These are phyloP conservation scores for Aureobasidium sp. DNA, from an alignment of 2,329 filamentous ascomycete species.

Conservation along the genomic window DNA sequence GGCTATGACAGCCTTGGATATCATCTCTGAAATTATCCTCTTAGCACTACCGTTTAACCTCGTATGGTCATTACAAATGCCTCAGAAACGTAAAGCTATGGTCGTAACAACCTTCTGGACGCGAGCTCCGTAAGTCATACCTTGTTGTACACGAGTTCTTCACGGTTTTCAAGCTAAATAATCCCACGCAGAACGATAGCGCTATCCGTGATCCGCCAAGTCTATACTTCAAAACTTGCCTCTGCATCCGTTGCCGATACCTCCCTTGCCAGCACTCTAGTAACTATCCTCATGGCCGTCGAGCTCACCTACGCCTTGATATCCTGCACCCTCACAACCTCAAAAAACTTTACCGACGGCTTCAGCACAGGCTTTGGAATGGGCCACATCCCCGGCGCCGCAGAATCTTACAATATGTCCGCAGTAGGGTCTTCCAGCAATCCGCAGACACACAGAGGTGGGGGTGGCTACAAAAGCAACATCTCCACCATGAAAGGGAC, in stretches of 20 bases:
- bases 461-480: neutral
- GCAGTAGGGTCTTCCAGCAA: neutral
- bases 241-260: slow-evolving; percentile 21
- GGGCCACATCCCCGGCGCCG: slow-evolving; percentile 22
- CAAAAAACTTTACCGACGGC: slow-evolving; percentile 33
- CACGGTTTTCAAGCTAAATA: neutral
- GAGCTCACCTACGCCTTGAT: slow-evolving; percentile 34
- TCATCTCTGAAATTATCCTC: slow-evolving; percentile 27
- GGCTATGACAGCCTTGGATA: slow-evolving; percentile 31
- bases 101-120: slow-evolving; percentile 31
- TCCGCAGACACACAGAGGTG: neutral
- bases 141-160: too few species aligned
- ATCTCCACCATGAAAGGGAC: neutral
- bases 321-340: slow-evolving; percentile 32
- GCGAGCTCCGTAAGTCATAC: slow-evolving; percentile 25
- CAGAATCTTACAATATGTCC: slow-evolving; percentile 22
- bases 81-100: slow-evolving; percentile 23
- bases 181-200: slow-evolving; percentile 21
- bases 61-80: slow-evolving; percentile 32
- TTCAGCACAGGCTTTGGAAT: slow-evolving; percentile 34
- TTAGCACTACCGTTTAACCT: slow-evolving; percentile 26
- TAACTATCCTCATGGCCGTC: slow-evolving; percentile 29
- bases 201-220: slow-evolving; percentile 28
- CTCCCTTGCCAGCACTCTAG: slow-evolving; percentile 25
- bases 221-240: slow-evolving; percentile 24